A percentile compares a stretch with the other conserved stretches of the same genome.
Evolutionary conservation across 192 early-diverging fungal genomes (phyloP).

Genomic region (Gigaspora rosea): DNA sequence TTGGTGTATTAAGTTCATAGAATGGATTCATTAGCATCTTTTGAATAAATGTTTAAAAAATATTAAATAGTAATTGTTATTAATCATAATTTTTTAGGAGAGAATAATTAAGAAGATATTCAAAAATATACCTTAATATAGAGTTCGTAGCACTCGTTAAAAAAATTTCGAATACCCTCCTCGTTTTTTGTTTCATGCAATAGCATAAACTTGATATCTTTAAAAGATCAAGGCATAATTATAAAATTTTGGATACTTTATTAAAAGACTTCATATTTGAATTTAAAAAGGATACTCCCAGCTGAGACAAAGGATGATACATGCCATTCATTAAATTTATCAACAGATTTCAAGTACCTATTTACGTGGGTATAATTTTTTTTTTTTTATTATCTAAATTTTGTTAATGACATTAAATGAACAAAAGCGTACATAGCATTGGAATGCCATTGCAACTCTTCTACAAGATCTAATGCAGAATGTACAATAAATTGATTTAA

Average conservation of each 20-base stretch:
- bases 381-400: too few species aligned
- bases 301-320: conserved; percentile 92
- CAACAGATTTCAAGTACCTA: conserved; percentile 93
- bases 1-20: conserved; percentile 79
- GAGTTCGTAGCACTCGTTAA: conserved; percentile 79
- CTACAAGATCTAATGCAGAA: conserved; percentile 94
- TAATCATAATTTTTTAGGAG: neutral
- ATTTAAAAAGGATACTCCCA: conserved; percentile 59
- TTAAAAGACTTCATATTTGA: neutral
- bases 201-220: conserved; percentile 78
- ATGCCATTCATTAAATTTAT: conserved; percentile 93
- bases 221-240: neutral
- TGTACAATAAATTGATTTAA: conserved; percentile 98
- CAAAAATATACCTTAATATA: conserved; percentile 75
- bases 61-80: neutral
- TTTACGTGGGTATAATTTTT: neutral
- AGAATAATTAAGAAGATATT: neutral
- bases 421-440: conserved; percentile 66
- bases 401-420: too few species aligned
- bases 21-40: conserved; percentile 90
- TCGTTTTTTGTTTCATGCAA: conserved; percentile 77
- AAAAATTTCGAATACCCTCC: conserved; percentile 82
- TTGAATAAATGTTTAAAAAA: neutral
- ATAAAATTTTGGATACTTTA: neutral
- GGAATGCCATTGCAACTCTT: conserved; percentile 90